Percentiles rank a stretch among this genome's conserved stretches.
phyloP scores from a whole-genome alignment of 805 yeast genomes.

The Candida michaelii region DNA sequence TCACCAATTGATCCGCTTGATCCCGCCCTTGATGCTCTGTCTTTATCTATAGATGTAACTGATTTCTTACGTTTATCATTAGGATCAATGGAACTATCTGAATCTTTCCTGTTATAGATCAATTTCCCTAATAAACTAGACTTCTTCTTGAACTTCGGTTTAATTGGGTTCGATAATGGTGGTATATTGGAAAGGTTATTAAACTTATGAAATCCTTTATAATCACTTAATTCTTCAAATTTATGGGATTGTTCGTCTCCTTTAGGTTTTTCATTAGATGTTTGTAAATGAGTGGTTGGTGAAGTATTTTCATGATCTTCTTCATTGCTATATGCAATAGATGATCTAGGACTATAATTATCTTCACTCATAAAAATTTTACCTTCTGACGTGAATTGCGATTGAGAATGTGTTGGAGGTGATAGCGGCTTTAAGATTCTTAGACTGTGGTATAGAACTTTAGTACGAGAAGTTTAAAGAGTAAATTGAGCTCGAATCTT shows the following conservation, averaged over 20 bases:
- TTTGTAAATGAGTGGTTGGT: not conserved
- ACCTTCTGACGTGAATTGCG: too few species aligned
- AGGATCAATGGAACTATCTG: slow-evolving; percentile 16
- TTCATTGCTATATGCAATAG: slow-evolving; percentile 19
- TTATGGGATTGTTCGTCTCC: not conserved
- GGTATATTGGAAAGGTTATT: slow-evolving; percentile 38
- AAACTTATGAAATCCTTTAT: slow-evolving; percentile 41
- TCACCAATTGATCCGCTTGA: slow-evolving; percentile 1
- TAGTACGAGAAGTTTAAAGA: too few species aligned
- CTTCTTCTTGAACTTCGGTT: slow-evolving; percentile 44
- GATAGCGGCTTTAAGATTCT: too few species aligned
- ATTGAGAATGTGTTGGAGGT: too few species aligned
- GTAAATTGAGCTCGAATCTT: too few species aligned
- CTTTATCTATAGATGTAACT: not conserved
- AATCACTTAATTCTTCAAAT: slow-evolving; percentile 19
- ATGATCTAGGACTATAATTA: slow-evolving; percentile 22
- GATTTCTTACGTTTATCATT: slow-evolving; percentile 3
- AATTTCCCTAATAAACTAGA: slow-evolving; percentile 39
- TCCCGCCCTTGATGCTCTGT: not conserved
- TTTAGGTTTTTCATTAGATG: not conserved
- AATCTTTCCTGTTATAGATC: slow-evolving; percentile 36
- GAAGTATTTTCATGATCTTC: not conserved
- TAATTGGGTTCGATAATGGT: slow-evolving; percentile 50
- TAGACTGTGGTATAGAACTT: too few species aligned
- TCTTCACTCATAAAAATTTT: slow-evolving; percentile 9